A percentile compares a stretch with the other conserved stretches of the same genome.
phyloP scores from a whole-genome alignment of 257 asterid genomes.

The Capsicum chinense region DNA sequence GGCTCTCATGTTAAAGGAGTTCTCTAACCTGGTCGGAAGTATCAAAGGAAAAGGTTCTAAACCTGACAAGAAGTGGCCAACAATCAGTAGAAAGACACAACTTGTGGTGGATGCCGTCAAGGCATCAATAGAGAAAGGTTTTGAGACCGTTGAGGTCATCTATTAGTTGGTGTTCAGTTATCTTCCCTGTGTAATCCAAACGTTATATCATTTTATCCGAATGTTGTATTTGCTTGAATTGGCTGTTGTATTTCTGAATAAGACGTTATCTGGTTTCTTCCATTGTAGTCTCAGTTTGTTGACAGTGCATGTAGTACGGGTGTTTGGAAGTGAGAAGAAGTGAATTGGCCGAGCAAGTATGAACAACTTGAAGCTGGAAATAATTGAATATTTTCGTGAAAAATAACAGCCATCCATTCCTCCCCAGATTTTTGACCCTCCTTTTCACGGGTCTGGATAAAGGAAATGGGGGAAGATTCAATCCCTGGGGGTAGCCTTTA shows the following conservation, averaged over 20 bases:
- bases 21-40: conserved; percentile 50
- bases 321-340: background rate
- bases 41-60: conserved; percentile 46
- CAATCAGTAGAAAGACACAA: conserved; percentile 68
- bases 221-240: too few relatives aligned
- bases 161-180: background rate
- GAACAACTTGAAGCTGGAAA: background rate
- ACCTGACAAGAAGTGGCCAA: conserved; percentile 75
- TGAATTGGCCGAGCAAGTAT: background rate
- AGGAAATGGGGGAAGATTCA: too few relatives aligned
- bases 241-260: background rate
- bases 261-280: background rate
- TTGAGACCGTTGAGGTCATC: conserved; percentile 52
- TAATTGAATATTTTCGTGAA: too few relatives aligned
- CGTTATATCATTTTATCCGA: background rate
- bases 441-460: too few relatives aligned
- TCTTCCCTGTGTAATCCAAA: background rate
- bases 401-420: too few relatives aligned
- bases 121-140: conserved; percentile 65
- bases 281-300: background rate
- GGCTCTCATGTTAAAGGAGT: conserved; percentile 72
- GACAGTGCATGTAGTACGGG: background rate
- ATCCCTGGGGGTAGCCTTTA: too few relatives aligned
- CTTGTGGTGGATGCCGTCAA: conserved; percentile 77
- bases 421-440: too few relatives aligned